Conservation (phyloP, 2,329 filamentous ascomycete species). For the Aspergillus fumigatus region DNA sequence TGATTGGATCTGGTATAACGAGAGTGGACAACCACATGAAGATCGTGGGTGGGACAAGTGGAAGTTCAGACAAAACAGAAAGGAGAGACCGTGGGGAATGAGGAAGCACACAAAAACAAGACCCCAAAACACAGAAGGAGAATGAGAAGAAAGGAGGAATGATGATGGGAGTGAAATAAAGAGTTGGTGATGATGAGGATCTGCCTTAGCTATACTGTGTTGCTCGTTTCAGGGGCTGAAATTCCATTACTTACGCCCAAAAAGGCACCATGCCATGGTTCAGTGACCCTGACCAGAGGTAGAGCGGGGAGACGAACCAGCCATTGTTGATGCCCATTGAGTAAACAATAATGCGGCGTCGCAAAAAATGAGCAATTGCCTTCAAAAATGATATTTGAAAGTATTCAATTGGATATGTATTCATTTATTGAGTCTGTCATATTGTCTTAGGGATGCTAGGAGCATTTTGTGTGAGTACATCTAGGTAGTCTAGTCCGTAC, state of each 20-base stretch:
- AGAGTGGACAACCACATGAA: slow-evolving; percentile 1
- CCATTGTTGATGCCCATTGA: neutral
- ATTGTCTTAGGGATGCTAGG: neutral
- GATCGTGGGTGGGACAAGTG: neutral
- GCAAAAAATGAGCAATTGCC: neutral
- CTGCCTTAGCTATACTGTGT: slow-evolving; percentile 7
- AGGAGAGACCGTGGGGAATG: neutral
- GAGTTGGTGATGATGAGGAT: slow-evolving; percentile 19
- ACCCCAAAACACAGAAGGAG: neutral
- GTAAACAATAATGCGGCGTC: neutral
- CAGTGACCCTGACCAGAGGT: neutral
- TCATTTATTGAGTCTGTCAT: neutral
- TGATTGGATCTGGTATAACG: slow-evolving; percentile 3
- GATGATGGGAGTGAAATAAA: slow-evolving; percentile 4
- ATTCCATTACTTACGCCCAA: slow-evolving; percentile 16
- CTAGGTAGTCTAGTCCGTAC: no score
- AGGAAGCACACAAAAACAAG: neutral
- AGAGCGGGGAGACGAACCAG: neutral
- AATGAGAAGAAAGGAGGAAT: slow-evolving; percentile 1
- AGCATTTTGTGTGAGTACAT: neutral
- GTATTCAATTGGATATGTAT: neutral
- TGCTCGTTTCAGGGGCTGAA: slow-evolving; percentile 22
- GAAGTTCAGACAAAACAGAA: neutral
- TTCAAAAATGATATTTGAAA: neutral
- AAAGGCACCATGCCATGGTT: slow-evolving; percentile 12